Percentiles rank a stretch among this genome's conserved stretches.
Evolutionary conservation across 202 grass and related monocot species (phyloP).

Genomic region (Elaeis oleifera): DNA sequence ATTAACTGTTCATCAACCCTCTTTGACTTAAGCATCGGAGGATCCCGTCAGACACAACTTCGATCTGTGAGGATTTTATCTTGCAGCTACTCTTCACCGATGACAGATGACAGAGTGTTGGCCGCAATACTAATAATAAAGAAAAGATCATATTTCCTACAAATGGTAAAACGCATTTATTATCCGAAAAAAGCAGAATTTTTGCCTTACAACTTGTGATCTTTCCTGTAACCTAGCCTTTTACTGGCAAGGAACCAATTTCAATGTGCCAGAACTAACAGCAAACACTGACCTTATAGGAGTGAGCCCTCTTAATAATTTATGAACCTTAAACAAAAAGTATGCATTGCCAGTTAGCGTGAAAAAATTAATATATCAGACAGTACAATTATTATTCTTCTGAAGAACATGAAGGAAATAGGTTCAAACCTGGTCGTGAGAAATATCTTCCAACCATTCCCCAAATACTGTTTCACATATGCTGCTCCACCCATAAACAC

Average conservation of each 20-base stretch:
- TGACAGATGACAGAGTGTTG: too few relatives aligned
- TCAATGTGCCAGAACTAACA: constrained; percentile 84
- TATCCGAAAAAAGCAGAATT: neutral
- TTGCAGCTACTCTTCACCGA: too few relatives aligned
- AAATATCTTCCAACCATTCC: constrained; percentile 95
- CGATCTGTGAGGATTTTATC: too few relatives aligned
- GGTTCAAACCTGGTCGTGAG: constrained; percentile 81
- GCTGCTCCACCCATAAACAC: constrained; percentile 79
- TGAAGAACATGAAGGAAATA: neutral
- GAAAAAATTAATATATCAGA: neutral
- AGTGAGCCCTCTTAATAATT: constrained; percentile 81
- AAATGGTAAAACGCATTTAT: too few relatives aligned
- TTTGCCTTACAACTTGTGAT: constrained; percentile 69
- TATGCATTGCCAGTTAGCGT: constrained; percentile 24
- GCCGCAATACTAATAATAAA: too few relatives aligned
- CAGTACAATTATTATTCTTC: neutral
- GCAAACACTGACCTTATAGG: constrained; percentile 90
- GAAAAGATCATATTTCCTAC: too few relatives aligned
- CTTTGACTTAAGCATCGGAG: too few relatives aligned
- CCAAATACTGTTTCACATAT: constrained; percentile 77
- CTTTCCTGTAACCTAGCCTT: constrained; percentile 96
- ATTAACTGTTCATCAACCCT: too few relatives aligned
- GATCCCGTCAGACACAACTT: too few relatives aligned
- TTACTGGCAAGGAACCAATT: constrained; percentile 83
- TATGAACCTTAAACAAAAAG: constrained; percentile 67